Evolutionary conservation across 495 filamentous ascomycete genomes (phyloP), one percentile per base, ranked within the genome.

Genomic region (Aspergillus haitiensis): DNA sequence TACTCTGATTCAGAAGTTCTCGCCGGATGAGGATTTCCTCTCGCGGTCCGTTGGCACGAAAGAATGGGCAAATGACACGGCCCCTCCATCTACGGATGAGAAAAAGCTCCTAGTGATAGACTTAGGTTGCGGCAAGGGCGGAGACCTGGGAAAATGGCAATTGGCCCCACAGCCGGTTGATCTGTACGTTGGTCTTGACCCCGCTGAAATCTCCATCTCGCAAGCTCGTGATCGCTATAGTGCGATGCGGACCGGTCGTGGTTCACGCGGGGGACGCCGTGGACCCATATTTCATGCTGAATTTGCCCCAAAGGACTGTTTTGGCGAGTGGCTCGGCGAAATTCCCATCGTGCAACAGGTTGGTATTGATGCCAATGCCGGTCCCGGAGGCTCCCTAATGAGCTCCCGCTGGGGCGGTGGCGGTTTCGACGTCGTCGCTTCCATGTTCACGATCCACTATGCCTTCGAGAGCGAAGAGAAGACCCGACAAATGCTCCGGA

Each of bases 371-470:
- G 65, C 77, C 3, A 81, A 79, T 63, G 82, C 80, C 12, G 85
- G 85, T 0, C 87, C 86, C 4, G 84, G 82, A n/a, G 74, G 78
- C 5, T 76, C 77, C 9, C 60, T 78, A 6, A 84, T 70, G 75
- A 79, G 58, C 66, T 80, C 80, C 64, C 82, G 84, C 65, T 88
- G 77, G 84, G 82, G 85, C 11, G 85, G 85, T 1, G 88, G 90
- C 40, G 92, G 93, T 7, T 98, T 97, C 63, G 95, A 98, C 70
- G 88, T 98, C 11, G 93, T 98, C 49, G 89, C 88, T 56, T 96
- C 95, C 82, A 98, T 98, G 94, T 98, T 98, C 67, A 93, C 92
- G 68, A 96, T 98, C 86, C 94, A 98, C 75, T 98, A 98, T 69
- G 93, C 95, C 0, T 98, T 97, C 65, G 95, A 98, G 73, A 90